A percentile compares a stretch with the other conserved stretches of the same genome.
Evolutionary conservation across 192 early-diverging fungal genomes (phyloP).

Genomic region (Polychytrium aggregatum): DNA sequence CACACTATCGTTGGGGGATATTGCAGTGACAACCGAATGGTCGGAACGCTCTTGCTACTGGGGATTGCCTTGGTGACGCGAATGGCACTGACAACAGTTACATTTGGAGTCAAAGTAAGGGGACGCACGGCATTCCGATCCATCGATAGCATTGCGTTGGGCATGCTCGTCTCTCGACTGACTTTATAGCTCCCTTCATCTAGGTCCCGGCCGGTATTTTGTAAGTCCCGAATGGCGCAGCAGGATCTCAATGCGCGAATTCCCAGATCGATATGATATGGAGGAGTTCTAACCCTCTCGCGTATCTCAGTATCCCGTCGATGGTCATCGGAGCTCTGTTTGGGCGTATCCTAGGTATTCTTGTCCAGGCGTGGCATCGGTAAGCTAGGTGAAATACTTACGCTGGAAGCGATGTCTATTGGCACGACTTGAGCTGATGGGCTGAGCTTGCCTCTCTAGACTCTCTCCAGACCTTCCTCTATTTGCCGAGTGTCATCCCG

Average conservation of each 20-base stretch:
- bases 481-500: constrained; percentile 30
- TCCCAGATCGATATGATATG: too few relatives aligned
- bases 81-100: constrained; percentile 22
- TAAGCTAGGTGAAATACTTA: too few relatives aligned
- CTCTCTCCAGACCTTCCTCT: constrained; percentile 12
- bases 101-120: constrained; percentile 22
- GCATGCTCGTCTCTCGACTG: neutral
- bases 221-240: too few relatives aligned
- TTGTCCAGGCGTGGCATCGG: constrained; percentile 63
- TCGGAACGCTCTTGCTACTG: too few relatives aligned
- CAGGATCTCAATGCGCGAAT: too few relatives aligned
- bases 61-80: constrained; percentile 17
- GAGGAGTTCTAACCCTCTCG: too few relatives aligned
- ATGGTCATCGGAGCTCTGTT: constrained; percentile 64
- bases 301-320: constrained; percentile 34
- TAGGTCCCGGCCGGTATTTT: constrained; percentile 36
- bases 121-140: neutral
- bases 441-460: constrained; percentile 1
- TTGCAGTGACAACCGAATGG: too few relatives aligned
- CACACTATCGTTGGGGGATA: too few relatives aligned
- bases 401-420: too few relatives aligned
- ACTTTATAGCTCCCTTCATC: neutral
- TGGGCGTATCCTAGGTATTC: constrained; percentile 81
- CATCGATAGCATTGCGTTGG: neutral
- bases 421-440: too few relatives aligned